Base-by-base conservation (phyloP, 805 yeast species). In the Candida sphagnicola region DNA sequence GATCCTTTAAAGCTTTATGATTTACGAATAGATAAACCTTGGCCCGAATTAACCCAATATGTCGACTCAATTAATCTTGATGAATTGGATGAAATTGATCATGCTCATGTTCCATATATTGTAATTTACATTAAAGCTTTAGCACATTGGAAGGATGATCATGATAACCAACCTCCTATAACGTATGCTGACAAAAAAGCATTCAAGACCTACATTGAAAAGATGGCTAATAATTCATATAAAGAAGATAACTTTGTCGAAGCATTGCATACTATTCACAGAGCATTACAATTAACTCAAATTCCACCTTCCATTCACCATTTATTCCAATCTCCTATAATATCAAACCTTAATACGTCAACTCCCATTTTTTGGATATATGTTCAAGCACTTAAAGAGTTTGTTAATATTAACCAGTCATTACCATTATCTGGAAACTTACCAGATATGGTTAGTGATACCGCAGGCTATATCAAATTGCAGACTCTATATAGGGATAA, bases 361-460 rank as follows among this genome's bases (percentile, higher is more conserved):
- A 56, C 56, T 24, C 55, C 58, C 17, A 47, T 64, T 4, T 85
- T 85, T 51, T 88, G 95, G 95, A 54, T 74, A 2, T 67, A 77
- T 14, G 67, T 75, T 0, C 61, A 57, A 29, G 84, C 89, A 0
- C 62, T 87, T 35, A 62, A 70, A 31, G 43, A 47, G 5, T 88
- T 79, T 55, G 68, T 78, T 0, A 44, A 36, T 0, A 31, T 33
- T 29, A 58, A 63, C 16, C 51, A 57, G 13, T 61, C 65, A 1
- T 63, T 86, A n/a, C 95, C 96, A 0, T 58, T 87, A 2, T 70
- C 82, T 2, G 96, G 95, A 0, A 72, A 65, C 0, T 54, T 90
- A 4, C 95, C 96, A 0, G 98, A 90, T 56, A 91, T 91, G 96
- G 83, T 85, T 15, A 77, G 95, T 0, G 78, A 80, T 44, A 82